Evolutionary conservation across 352 stramenopile species (phyloP).

Genomic region (Globisporangium sylvaticum): DNA sequence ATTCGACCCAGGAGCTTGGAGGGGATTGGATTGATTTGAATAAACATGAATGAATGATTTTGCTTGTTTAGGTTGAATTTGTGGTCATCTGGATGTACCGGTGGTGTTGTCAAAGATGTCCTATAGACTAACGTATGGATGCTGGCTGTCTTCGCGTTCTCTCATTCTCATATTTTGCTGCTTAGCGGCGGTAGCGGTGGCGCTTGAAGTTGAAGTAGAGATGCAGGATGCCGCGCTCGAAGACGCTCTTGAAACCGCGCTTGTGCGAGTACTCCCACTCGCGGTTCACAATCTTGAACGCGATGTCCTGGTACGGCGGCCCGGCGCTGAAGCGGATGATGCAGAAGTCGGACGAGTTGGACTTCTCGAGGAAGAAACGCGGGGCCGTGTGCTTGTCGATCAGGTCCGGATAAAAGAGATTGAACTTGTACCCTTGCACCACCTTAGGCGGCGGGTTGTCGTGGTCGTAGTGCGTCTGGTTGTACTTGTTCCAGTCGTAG

Average conservation of each 20-base stretch:
- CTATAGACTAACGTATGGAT: background rate
- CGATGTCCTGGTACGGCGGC: slow-evolving; percentile 98
- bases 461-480: slow-evolving; percentile 99
- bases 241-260: slow-evolving; percentile 96
- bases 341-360: slow-evolving; percentile 93
- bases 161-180: background rate
- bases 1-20: background rate
- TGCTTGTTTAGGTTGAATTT: background rate
- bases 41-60: slow-evolving; percentile 1
- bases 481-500: slow-evolving; percentile 99
- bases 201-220: slow-evolving; percentile 99
- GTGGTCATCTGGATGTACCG: background rate
- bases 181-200: slow-evolving; percentile 94
- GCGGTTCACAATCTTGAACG: slow-evolving; percentile 99
- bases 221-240: slow-evolving; percentile 97
- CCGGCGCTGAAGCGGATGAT: slow-evolving; percentile 98
- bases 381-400: slow-evolving; percentile 96
- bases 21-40: background rate
- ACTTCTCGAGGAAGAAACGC: slow-evolving; percentile 93
- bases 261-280: slow-evolving; percentile 98
- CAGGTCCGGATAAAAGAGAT: slow-evolving; percentile 99
- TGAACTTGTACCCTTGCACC: slow-evolving; percentile 99
- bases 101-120: background rate
- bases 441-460: slow-evolving; percentile 99
- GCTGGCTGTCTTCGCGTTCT: background rate